Percentiles rank a stretch among this genome's conserved stretches.
These are phyloP conservation scores for Ophiostoma piceae DNA, from an alignment of 2,329 filamentous ascomycete species.

Conservation along the genomic window DNA sequence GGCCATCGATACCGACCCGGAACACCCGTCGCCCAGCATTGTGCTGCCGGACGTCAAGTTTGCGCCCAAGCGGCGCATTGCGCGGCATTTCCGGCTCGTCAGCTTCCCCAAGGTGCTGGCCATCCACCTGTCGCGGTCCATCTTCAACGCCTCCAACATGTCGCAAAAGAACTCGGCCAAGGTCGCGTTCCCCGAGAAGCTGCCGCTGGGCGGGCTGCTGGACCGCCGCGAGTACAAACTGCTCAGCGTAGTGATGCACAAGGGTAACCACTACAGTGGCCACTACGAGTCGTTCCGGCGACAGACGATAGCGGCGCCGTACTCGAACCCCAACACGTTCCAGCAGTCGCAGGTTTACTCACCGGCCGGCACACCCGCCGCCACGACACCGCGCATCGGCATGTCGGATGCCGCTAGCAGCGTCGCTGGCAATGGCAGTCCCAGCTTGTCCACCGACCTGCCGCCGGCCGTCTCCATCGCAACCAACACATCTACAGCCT, in stretches of 20 bases:
- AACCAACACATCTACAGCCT: background rate
- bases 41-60: slow-evolving; percentile 66
- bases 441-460: slow-evolving; percentile 47
- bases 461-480: slow-evolving; percentile 31
- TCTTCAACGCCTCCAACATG: slow-evolving; percentile 70
- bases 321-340: slow-evolving; percentile 75
- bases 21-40: slow-evolving; percentile 66
- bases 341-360: slow-evolving; percentile 70
- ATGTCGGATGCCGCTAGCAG: background rate
- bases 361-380: slow-evolving; percentile 49
- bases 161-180: slow-evolving; percentile 94
- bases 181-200: slow-evolving; percentile 81
- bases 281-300: slow-evolving; percentile 96
- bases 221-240: slow-evolving; percentile 77
- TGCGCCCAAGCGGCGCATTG: slow-evolving; percentile 77
- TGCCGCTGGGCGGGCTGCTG: slow-evolving; percentile 74
- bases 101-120: slow-evolving; percentile 84
- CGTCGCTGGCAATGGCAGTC: slow-evolving; percentile 18
- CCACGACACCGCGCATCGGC: slow-evolving; percentile 43
- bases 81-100: slow-evolving; percentile 81
- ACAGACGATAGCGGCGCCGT: slow-evolving; percentile 74
- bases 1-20: slow-evolving; percentile 75
- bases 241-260: slow-evolving; percentile 84
- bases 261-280: slow-evolving; percentile 90
- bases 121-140: slow-evolving; percentile 87